Evolutionary conservation across 306 rosid genomes (phyloP).

Genomic region (Nissolia schottii): DNA sequence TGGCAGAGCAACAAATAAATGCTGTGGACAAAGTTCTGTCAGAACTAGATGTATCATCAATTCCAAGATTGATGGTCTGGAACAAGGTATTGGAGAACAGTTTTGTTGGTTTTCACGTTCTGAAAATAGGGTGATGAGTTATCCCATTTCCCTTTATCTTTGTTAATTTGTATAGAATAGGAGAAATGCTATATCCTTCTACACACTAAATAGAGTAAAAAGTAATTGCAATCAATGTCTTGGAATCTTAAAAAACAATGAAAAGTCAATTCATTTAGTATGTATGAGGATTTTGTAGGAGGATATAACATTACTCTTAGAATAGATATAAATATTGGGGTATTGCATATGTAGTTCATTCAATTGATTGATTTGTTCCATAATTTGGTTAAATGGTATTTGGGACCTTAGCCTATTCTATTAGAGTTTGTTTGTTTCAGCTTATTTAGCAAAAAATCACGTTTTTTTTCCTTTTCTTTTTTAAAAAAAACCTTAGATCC

Average conservation of each 20-base stretch:
- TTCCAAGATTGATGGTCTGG: conserved; percentile 95
- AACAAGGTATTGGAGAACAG: conserved; percentile 57
- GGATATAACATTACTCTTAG: too few species aligned
- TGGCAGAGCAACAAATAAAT: conserved; percentile 89
- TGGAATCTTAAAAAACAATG: too few species aligned
- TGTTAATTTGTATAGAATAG: conserved; percentile 6
- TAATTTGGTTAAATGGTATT: background rate
- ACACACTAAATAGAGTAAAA: too few species aligned
- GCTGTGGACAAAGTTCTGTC: conserved; percentile 94
- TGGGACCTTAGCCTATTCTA: conserved; percentile 7
- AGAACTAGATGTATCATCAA: conserved; percentile 71
- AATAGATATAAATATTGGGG: background rate
- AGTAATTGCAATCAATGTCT: too few species aligned
- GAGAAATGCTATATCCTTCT: too few species aligned
- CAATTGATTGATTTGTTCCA: background rate
- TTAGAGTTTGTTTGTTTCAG: too few species aligned
- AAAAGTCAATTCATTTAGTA: too few species aligned
- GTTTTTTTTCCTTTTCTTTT: too few species aligned
- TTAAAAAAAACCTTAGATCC: too few species aligned
- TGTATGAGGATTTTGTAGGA: too few species aligned
- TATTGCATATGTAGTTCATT: background rate
- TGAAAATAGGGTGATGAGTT: background rate
- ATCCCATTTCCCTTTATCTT: background rate
- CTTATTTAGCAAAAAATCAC: too few species aligned
- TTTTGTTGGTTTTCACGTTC: background rate